Conservation (phyloP, 257 asterid genomes). For the Nicotiana undulata region DNA sequence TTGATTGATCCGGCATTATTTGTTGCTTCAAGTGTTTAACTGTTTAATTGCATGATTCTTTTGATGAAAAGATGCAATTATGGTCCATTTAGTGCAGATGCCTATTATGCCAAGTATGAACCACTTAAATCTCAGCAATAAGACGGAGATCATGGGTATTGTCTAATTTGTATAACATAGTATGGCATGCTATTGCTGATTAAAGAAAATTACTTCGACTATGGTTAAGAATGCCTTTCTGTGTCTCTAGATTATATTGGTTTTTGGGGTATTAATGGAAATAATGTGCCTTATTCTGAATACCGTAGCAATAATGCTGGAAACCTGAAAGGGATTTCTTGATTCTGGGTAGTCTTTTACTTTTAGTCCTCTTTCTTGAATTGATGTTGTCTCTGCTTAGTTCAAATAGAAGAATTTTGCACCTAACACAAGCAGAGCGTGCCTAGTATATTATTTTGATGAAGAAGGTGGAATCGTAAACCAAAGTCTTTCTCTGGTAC, state of each 20-base stretch:
- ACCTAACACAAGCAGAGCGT: too few species aligned
- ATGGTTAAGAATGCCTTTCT: background rate
- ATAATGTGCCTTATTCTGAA: background rate
- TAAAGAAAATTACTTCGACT: background rate
- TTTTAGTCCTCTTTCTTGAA: background rate
- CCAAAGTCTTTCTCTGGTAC: background rate
- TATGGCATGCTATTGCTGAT: background rate
- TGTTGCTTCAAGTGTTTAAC: background rate
- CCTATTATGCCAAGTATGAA: background rate
- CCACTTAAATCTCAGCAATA: background rate
- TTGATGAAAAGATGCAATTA: conserved; percentile 1
- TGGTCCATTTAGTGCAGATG: background rate
- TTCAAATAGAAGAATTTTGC: too few species aligned
- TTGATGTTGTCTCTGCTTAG: too few species aligned
- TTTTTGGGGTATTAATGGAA: background rate
- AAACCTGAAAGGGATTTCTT: background rate
- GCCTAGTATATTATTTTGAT: too few species aligned
- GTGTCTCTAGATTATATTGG: background rate
- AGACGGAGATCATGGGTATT: background rate
- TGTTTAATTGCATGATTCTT: background rate
- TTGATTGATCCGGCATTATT: background rate
- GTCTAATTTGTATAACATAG: background rate
- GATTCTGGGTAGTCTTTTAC: background rate
- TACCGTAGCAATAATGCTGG: background rate
- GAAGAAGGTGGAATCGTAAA: too few species aligned